phyloP scores from a whole-genome alignment of 1,139 yeast genomes.

The Lodderomyces theae region DNA sequence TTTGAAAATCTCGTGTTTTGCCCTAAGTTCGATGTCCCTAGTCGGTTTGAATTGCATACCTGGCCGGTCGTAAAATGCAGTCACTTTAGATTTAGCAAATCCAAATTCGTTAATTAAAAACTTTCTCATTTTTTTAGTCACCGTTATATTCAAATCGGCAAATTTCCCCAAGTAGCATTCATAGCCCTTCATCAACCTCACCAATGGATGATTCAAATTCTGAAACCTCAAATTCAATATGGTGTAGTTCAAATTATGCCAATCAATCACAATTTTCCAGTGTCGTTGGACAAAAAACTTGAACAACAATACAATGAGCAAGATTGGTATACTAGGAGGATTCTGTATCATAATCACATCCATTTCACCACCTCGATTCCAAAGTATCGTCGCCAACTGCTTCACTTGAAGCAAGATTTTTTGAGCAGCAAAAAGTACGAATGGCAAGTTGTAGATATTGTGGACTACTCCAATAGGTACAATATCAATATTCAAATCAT shows the following conservation, averaged over 20 bases:
- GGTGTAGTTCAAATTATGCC: constrained; percentile 94
- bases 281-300: constrained; percentile 54
- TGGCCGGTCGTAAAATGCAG: constrained; percentile 72
- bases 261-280: constrained; percentile 74
- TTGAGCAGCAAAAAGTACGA: constrained; percentile 52
- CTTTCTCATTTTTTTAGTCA: constrained; percentile 69
- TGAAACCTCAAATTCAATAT: constrained; percentile 67
- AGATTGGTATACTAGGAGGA: constrained; percentile 89
- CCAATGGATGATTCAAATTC: constrained; percentile 58
- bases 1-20: constrained; percentile 32
- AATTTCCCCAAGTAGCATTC: constrained; percentile 58
- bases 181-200: constrained; percentile 53
- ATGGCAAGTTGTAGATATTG: constrained; percentile 48
- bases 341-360: constrained; percentile 80
- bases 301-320: constrained; percentile 60
- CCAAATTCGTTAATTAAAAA: constrained; percentile 58
- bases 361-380: constrained; percentile 54
- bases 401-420: constrained; percentile 61
- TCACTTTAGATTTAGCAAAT: constrained; percentile 31
- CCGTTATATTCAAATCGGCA: constrained; percentile 69
- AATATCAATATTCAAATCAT: constrained; percentile 52
- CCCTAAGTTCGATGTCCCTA: constrained; percentile 5
- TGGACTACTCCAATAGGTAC: constrained; percentile 46
- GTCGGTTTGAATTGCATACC: constrained; percentile 53
- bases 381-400: constrained; percentile 44